Evolutionary conservation across 208 protist genomes (phyloP), one percentile per base, ranked within the genome.

Genomic region (Wallacemonas sp.): DNA sequence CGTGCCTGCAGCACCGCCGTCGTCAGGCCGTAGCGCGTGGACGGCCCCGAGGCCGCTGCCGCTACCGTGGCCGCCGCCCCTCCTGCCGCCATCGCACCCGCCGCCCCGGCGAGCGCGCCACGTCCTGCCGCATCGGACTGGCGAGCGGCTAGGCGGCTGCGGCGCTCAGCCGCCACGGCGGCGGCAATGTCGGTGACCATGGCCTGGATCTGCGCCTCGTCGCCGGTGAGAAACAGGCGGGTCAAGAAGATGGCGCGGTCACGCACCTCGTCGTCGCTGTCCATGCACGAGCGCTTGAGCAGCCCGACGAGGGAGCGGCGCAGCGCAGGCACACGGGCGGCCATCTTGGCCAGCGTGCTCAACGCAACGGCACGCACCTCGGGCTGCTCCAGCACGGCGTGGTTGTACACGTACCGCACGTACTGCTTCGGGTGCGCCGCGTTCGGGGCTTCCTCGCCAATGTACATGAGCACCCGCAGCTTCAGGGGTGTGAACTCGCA

Each of bases 201-300:
- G 1, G 66, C 46, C 18, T 74, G 72, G 48, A 96, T 87, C 11
- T 87, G 62, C 11, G 68, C 66, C 25, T 88, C 77, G 57, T 98
- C 84, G 16, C 92, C 73, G 14, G 67, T 62, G n/a, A 89, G 38
- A 38, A 99, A 89, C 3, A 98, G 49, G 54, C 73, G 78, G 54
- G 92, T 76, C 82, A 97, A 98, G 23, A 99, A 82, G 28, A 97
- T 77, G 5, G 98, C 97, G 38, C 99, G 87, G 75, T 99, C 99
- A 16, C 99, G 87, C 31, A 99, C 98, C 81, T 99, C 98, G 84
- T 99, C 98, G 78, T 99, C 98, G 25, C 67, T 82, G 87, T 99
- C 99, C 46, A 77, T 84, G 59, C 98, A 82, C 22, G 67, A 82
- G 71, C 95, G 97, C 54, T 90, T 84, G 45, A 99, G 83, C 11